These are phyloP conservation scores for Platismatia glauca DNA, from an alignment of 495 filamentous ascomycete genomes.

Conservation along the genomic window DNA sequence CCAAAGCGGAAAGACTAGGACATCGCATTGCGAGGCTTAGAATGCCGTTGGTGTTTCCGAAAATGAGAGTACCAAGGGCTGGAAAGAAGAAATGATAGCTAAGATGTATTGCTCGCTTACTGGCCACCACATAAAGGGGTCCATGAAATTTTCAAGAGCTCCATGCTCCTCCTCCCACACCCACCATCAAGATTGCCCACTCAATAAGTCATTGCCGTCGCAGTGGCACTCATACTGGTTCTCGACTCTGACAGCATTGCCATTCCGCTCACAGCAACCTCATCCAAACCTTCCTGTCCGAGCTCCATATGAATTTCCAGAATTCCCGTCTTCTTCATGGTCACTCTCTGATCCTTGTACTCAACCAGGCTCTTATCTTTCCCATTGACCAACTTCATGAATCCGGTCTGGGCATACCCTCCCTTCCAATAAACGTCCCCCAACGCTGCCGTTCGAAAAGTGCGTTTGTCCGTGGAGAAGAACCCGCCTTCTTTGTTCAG, in stretches of 20 bases:
- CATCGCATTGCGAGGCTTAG: constrained; percentile 60
- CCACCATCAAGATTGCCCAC: background rate
- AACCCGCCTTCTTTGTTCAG: background rate
- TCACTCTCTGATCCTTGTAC: background rate
- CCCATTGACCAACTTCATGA: background rate
- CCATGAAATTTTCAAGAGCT: background rate
- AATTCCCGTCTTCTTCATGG: background rate
- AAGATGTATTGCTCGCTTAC: background rate
- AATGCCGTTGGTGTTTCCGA: constrained; percentile 78
- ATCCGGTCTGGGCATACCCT: background rate
- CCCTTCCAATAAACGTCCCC: background rate
- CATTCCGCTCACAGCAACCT: background rate
- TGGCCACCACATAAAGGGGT: background rate
- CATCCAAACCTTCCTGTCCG: background rate
- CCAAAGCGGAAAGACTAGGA: constrained; percentile 50
- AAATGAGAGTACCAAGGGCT: constrained; percentile 30
- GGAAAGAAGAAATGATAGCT: constrained; percentile 9
- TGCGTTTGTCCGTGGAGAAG: background rate
- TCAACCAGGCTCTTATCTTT: background rate
- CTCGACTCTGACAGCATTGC: background rate
- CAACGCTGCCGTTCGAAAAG: background rate
- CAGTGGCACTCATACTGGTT: background rate
- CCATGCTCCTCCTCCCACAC: background rate
- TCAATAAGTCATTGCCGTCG: background rate
- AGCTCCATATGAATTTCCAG: background rate